Conservation (phyloP, 1,139 yeast species). For the Protomyces inouyei region DNA sequence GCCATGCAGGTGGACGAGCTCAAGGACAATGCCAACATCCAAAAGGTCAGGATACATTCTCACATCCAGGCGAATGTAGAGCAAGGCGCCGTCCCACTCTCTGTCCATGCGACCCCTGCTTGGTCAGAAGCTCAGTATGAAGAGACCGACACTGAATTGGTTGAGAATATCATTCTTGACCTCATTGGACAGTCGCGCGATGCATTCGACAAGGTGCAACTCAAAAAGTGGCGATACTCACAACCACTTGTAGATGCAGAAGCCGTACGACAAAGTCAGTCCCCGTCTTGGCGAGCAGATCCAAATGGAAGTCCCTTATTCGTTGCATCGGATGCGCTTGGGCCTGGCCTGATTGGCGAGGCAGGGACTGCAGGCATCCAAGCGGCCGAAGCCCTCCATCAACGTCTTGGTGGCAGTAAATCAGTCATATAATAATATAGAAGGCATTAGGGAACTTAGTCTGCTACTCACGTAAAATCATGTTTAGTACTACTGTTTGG, state of each 20-base stretch:
- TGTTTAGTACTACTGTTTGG: too few species aligned
- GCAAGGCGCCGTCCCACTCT: slow-evolving; percentile 1
- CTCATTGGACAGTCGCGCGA: neutral
- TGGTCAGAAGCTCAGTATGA: slow-evolving; percentile 8
- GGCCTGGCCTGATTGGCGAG: slow-evolving; percentile 7
- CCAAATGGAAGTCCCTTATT: neutral
- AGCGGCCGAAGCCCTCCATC: slow-evolving; percentile 11
- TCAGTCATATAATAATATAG: neutral
- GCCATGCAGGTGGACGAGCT: neutral
- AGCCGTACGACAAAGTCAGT: neutral
- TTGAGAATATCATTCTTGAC: neutral
- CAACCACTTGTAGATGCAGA: neutral
- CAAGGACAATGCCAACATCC: neutral
- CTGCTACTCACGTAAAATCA: neutral
- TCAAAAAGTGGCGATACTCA: slow-evolving; percentile 11
- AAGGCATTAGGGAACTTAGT: neutral
- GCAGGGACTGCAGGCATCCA: slow-evolving; percentile 19
- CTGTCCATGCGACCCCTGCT: slow-evolving; percentile 6
- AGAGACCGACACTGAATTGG: neutral
- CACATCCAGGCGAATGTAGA: slow-evolving; percentile 10
- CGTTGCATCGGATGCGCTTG: slow-evolving; percentile 16
- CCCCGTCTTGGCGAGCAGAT: neutral
- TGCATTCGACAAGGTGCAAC: slow-evolving; percentile 8
- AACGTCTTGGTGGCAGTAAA: neutral
- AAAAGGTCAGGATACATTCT: neutral